phyloP scores from a whole-genome alignment of 208 protist genomes.

The Endotrypanum monterogeii region DNA sequence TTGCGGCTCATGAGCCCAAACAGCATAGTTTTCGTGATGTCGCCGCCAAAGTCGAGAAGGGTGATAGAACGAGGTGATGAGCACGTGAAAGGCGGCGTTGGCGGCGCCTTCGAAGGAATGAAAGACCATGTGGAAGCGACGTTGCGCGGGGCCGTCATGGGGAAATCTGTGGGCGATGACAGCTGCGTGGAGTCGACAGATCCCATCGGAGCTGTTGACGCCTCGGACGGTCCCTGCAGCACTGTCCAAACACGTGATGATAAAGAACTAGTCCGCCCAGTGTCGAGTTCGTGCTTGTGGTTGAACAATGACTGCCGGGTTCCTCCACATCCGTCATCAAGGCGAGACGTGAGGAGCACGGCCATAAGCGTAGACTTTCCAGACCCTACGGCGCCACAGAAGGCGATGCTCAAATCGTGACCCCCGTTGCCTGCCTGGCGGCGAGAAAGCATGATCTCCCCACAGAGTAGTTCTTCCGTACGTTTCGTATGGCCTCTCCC shows the following conservation, averaged over 20 bases:
- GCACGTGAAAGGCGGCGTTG: constrained; percentile 25
- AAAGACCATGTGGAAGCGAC: not conserved
- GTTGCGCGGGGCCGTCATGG: not conserved
- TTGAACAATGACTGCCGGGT: constrained; percentile 88
- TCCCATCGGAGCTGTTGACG: not conserved
- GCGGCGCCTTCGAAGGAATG: constrained; percentile 6
- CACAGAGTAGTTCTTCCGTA: constrained; percentile 53
- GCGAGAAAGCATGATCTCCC: constrained; percentile 82
- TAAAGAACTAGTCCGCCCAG: constrained; percentile 94
- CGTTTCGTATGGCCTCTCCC: not conserved
- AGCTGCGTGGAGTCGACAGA: not conserved
- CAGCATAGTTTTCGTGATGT: constrained; percentile 81
- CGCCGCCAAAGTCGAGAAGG: constrained; percentile 79
- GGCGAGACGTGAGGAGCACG: constrained; percentile 59
- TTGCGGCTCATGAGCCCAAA: constrained; percentile 93
- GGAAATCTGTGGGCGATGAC: constrained; percentile 2
- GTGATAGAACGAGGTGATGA: constrained; percentile 39
- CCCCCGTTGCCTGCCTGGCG: constrained; percentile 40
- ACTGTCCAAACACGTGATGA: constrained; percentile 90
- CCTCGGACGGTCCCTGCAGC: not conserved
- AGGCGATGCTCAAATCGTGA: constrained; percentile 76
- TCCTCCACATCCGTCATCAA: constrained; percentile 84
- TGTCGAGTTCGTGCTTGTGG: constrained; percentile 96
- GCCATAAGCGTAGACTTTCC: constrained; percentile 91
- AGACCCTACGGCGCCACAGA: constrained; percentile 79